Evolutionary conservation across 148 eudicot species (phyloP).

Genomic region (Diospyros lotus): DNA sequence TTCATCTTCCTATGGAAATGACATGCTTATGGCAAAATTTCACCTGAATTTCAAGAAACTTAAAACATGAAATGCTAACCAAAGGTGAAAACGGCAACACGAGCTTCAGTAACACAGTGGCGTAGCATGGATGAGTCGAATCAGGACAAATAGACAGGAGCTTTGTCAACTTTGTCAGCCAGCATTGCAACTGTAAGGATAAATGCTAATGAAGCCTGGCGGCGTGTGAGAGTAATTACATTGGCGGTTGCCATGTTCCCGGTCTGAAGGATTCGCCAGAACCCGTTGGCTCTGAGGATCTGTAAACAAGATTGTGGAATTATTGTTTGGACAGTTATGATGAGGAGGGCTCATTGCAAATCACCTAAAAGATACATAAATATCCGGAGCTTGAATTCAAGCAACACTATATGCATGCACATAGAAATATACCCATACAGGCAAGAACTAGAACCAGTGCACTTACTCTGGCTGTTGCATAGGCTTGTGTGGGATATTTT

Average conservation of each 20-base stretch:
- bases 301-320: constrained; percentile 28
- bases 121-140: not conserved
- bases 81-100: not conserved
- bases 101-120: not conserved
- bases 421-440: not conserved
- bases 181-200: not conserved
- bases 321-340: not conserved
- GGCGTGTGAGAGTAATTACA: constrained; percentile 23
- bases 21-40: not conserved
- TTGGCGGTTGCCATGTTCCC: constrained; percentile 97
- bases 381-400: not conserved
- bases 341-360: not conserved
- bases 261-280: constrained; percentile 80
- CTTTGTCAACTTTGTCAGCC: not conserved
- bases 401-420: not conserved
- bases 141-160: not conserved
- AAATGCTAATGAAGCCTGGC: not conserved
- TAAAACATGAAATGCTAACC: not conserved
- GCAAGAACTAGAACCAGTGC: not conserved
- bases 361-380: not conserved
- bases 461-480: constrained; percentile 49
- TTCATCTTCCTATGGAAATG: not conserved
- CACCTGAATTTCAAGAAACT: not conserved
- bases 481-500: constrained; percentile 28
- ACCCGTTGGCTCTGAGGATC: constrained; percentile 86